Conservation (phyloP, 2,329 filamentous ascomycete species). For the Podosphaera leucotricha region DNA sequence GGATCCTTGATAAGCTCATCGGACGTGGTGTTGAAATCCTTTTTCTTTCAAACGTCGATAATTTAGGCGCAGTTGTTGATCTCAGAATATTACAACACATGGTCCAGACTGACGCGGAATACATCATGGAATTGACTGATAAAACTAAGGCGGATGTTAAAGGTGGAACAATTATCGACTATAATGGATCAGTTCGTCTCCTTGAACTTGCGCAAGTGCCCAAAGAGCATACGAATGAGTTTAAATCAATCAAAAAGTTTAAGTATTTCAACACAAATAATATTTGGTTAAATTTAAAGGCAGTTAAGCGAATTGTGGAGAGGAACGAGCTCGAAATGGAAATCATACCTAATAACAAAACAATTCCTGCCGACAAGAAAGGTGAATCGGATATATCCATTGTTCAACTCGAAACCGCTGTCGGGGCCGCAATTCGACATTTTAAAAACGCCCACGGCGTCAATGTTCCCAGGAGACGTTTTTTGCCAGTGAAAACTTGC, state of each 20-base stretch:
- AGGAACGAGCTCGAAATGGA: constrained; percentile 97
- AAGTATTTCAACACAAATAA: constrained; percentile 99
- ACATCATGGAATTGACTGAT: constrained; percentile 99
- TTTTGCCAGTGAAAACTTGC: constrained; percentile 99
- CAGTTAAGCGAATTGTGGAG: constrained; percentile 96
- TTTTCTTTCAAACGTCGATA: constrained; percentile 98
- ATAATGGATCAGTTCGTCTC: constrained; percentile 87
- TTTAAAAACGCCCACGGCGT: constrained; percentile 98
- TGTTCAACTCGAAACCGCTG: constrained; percentile 93
- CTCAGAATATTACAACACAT: constrained; percentile 98
- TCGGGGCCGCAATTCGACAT: constrained; percentile 94
- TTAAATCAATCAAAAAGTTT: constrained; percentile 99
- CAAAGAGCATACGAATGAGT: constrained; percentile 99
- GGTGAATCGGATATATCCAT: constrained; percentile 95
- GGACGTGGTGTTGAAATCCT: constrained; percentile 90
- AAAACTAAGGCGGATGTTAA: constrained; percentile 99
- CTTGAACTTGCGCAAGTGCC: constrained; percentile 98
- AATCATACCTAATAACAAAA: constrained; percentile 98
- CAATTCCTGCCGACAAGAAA: constrained; percentile 97
- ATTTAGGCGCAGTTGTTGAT: constrained; percentile 92
- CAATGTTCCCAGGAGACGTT: constrained; percentile 90
- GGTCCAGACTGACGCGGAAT: constrained; percentile 90
- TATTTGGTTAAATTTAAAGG: constrained; percentile 97
- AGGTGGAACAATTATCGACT: constrained; percentile 99
- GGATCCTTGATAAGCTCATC: constrained; percentile 87